These are phyloP conservation scores for Plasmodium relictum DNA, from an alignment of 169 alveolate genomes.

Conservation along the genomic window DNA sequence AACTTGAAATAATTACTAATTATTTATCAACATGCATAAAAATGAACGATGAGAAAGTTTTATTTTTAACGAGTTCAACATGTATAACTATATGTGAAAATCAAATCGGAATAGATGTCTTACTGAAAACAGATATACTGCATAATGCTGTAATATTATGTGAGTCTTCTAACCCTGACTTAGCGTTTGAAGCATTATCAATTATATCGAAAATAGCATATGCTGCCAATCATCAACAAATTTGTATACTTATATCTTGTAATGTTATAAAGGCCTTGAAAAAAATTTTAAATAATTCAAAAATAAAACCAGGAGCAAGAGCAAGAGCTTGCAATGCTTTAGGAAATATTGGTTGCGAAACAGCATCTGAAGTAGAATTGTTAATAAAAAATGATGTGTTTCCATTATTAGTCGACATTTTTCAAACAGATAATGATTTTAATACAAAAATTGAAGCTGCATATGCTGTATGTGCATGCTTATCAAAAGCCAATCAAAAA, in stretches of 20 bases:
- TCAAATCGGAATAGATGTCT: constrained; percentile 72
- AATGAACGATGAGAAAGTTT: constrained; percentile 61
- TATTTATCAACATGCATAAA: constrained; percentile 76
- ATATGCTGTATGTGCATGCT: constrained; percentile 92
- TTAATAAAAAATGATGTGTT: constrained; percentile 87
- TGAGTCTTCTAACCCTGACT: constrained; percentile 78
- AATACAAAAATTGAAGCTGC: constrained; percentile 91
- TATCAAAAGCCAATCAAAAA: constrained; percentile 85
- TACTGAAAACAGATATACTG: constrained; percentile 73
- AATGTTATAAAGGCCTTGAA: constrained; percentile 87
- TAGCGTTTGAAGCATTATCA: constrained; percentile 90
- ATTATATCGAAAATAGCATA: constrained; percentile 90
- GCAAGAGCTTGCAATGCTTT: constrained; percentile 92
- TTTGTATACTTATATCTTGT: constrained; percentile 81
- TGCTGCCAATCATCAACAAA: constrained; percentile 87
- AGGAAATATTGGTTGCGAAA: constrained; percentile 91
- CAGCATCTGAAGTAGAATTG: constrained; percentile 87
- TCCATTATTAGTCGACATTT: constrained; percentile 86
- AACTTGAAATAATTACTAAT: constrained; percentile 71
- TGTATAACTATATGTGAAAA: constrained; percentile 79
- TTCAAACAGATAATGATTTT: constrained; percentile 86
- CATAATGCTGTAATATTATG: constrained; percentile 76
- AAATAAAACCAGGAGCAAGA: constrained; percentile 83
- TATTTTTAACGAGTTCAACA: constrained; percentile 73
- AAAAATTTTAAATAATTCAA: constrained; percentile 86